phyloP scores from a whole-genome alignment of 208 protist genomes.

The Histomonas meleagridis region DNA sequence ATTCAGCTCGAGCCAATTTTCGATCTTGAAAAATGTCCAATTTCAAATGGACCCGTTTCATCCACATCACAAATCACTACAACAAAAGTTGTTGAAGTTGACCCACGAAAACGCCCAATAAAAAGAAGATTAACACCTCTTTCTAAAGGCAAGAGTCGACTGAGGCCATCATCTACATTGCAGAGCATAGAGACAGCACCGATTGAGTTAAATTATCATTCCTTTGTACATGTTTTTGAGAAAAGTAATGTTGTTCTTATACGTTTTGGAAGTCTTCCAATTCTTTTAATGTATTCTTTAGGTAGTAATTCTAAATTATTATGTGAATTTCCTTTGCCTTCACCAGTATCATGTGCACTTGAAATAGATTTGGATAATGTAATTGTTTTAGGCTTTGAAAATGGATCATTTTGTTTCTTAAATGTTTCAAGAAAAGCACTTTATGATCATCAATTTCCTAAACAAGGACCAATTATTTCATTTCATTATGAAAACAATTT shows the following conservation, averaged over 20 bases:
- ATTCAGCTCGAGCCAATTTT: neutral
- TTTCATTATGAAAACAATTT: neutral
- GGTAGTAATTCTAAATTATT: neutral
- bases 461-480: neutral
- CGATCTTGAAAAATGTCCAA: constrained; percentile 35
- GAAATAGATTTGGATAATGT: neutral
- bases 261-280: neutral
- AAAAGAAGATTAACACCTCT: neutral
- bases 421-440: neutral
- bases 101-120: neutral
- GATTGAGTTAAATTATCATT: neutral
- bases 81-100: neutral
- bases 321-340: constrained; percentile 1
- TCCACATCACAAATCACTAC: neutral
- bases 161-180: neutral
- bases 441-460: neutral
- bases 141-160: neutral
- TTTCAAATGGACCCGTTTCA: neutral
- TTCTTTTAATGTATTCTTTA: neutral
- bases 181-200: neutral
- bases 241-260: neutral
- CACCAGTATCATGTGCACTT: neutral
- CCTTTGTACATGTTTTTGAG: neutral
- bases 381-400: neutral
- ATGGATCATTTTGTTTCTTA: constrained; percentile 23